phyloP scores from a whole-genome alignment of 75 land plant species.

The Larix kaempferi region DNA sequence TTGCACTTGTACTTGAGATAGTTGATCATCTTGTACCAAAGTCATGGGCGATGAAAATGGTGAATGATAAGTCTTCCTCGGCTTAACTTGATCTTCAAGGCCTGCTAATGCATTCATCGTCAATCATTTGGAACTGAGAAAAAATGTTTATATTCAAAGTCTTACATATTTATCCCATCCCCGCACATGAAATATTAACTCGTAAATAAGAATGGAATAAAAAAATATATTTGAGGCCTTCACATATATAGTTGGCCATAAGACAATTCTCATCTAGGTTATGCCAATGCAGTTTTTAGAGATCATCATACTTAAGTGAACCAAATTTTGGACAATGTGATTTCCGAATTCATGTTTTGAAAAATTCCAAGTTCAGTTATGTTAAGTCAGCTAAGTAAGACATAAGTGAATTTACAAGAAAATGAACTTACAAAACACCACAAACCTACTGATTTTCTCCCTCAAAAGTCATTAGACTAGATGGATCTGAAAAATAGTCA shows the following conservation, averaged over 20 bases:
- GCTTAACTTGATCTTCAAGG: constrained; percentile 2
- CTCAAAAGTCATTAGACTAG: too few species aligned
- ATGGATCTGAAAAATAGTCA: too few species aligned
- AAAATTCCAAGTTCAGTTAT: background rate
- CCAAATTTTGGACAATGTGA: too few species aligned
- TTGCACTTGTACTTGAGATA: background rate
- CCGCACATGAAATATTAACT: background rate
- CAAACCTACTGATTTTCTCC: too few species aligned
- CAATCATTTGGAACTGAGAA: background rate
- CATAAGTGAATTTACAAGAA: background rate
- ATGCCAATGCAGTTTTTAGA: too few species aligned
- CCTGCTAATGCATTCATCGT: background rate
- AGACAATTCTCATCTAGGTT: too few species aligned
- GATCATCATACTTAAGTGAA: background rate
- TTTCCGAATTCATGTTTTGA: background rate
- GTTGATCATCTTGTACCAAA: constrained; percentile 6
- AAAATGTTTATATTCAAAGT: background rate
- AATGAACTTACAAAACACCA: too few species aligned
- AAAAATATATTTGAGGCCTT: background rate
- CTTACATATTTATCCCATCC: background rate
- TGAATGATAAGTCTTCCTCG: background rate
- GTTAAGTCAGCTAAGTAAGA: background rate
- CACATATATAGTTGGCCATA: background rate
- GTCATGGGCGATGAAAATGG: constrained; percentile 5
- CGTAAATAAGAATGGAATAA: background rate